Base-by-base conservation (phyloP, 2,329 filamentous ascomycete species). In the Blumeriella jaapii region DNA sequence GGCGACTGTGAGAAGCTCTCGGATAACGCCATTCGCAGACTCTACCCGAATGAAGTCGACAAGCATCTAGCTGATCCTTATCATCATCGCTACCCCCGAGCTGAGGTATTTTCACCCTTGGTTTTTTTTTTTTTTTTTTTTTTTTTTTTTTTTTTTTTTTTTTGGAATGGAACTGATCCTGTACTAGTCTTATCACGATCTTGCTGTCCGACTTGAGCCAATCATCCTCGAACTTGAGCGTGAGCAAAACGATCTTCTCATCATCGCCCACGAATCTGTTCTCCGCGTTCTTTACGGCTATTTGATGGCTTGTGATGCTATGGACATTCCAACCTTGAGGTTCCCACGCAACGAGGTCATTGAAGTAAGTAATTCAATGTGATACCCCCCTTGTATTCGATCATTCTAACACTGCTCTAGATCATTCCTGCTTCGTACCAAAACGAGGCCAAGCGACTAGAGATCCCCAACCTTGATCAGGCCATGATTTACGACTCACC, bases 341-440 rank as follows among this genome's bases (percentile, higher is more conserved):
- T 98, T 98, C 53, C 91, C 91, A 3, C 82, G 91, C 27, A 81
- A 98, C 55, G 86, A 98, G 57, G 96, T 98, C 55, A 94, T 98
- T 48, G 91, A 98, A 67, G 75, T 74, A 56, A 49, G 60, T 18
- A 16, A 33, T 42, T 26, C 8, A 2, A n/a, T n/a, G n/a, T n/a
- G n/a, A n/a, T n/a, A n/a, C n/a, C 15, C 19, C 23, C 13, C 12
- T 6, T 14, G 3, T 18, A 6, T 28, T 13, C 4, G 23, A 27
- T 42, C 32, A 41, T 15, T 10, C 12, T 16, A 10, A 24, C 22
- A 24, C n/a, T 24, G 22, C 9, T 16, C 12, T 15, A 57, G 74
- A 95, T 98, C 55, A 93, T 96, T 40, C 93, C 91, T 3, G 87
- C 89, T 12, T 89, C 85, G 19, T 98, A 98, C 61, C 91, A 95